Base-by-base conservation (phyloP, 2,329 filamentous ascomycete species). In the Lachnellula cervina region DNA sequence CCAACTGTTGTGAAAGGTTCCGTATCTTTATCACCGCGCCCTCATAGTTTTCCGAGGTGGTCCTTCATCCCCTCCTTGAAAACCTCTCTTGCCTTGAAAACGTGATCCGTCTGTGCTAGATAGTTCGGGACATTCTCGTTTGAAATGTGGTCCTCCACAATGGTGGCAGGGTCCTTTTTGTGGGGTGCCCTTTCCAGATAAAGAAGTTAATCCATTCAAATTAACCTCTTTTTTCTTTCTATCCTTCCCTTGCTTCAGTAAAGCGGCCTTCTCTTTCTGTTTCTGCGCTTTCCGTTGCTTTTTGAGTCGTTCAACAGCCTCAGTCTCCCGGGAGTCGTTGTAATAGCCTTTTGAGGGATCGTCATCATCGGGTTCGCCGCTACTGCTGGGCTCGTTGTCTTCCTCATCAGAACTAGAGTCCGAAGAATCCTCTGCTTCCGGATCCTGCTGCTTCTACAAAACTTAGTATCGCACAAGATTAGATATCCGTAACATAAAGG, bases 211-310 rank as follows among this genome's bases (percentile, higher is more conserved):
- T 23, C 77, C 77, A 65, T 86, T 86, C 54, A 90, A 71, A 58
- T 86, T 85, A 51, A 89, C 77, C 54, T 87, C 82, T 68, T 86
- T 87, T 69, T 83, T 83, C 64, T 81, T 79, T 45, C 83, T 75
- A 66, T 80, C 78, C 43, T 82, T 80, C 7, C 81, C 79, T 17
- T 85, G 70, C 61, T 82, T 75, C 60, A 73, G 72, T 13, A 74
- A 71, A 60, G 77, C 78, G 23, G 72, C 72, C 50, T 74, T 74
- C 56, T 79, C 77, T 25, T 72, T 72, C 49, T 77, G 76, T 63
- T 74, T 76, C 65, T 76, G 77, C 40, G 73, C 72, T 62, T 74
- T 68, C 70, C 74, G 72, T 50, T 75, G 73, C 43, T 71, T 72
- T 49, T 74, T 74, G 9, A 69, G 67, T 57, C 72, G 71, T 21